phyloP scores from a whole-genome alignment of 192 early-diverging fungal species.

The Coemansia sp. region DNA sequence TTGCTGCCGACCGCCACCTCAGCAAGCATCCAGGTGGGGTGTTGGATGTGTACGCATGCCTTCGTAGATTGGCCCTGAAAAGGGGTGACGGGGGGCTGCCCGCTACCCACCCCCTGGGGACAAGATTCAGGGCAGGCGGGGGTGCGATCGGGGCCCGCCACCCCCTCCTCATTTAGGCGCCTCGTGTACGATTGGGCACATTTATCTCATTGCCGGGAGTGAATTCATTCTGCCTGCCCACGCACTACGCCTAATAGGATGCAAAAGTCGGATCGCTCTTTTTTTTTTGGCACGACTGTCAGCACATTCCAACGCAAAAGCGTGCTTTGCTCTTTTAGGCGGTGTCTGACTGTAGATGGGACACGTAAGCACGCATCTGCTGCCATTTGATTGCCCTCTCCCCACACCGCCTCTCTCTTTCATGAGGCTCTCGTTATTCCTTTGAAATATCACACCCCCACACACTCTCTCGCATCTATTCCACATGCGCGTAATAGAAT shows the following conservation, averaged over 20 bases:
- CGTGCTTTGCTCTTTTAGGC: background rate
- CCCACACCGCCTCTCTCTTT: background rate
- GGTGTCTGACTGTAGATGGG: background rate
- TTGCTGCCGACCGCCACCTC: background rate
- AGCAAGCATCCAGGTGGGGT: conserved; percentile 9
- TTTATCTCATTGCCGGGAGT: background rate
- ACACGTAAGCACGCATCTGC: conserved; percentile 2
- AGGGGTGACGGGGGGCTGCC: conserved; percentile 1
- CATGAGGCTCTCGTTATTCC: background rate
- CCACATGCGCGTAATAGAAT: conserved; percentile 3
- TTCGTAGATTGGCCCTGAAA: conserved; percentile 9
- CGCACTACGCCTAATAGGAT: background rate
- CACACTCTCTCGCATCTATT: background rate
- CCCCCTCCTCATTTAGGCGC: conserved; percentile 1
- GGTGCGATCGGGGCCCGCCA: conserved; percentile 10
- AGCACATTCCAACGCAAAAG: background rate
- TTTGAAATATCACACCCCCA: background rate
- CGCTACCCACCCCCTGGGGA: background rate
- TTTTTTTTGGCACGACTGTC: background rate
- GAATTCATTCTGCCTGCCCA: background rate
- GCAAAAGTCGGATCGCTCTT: background rate
- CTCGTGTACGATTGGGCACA: conserved; percentile 6
- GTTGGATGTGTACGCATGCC: conserved; percentile 7
- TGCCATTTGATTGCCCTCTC: background rate
- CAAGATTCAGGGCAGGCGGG: background rate